Evolutionary conservation across 352 stramenopile species (phyloP).

Genomic region (Saprolegnia diclina): DNA sequence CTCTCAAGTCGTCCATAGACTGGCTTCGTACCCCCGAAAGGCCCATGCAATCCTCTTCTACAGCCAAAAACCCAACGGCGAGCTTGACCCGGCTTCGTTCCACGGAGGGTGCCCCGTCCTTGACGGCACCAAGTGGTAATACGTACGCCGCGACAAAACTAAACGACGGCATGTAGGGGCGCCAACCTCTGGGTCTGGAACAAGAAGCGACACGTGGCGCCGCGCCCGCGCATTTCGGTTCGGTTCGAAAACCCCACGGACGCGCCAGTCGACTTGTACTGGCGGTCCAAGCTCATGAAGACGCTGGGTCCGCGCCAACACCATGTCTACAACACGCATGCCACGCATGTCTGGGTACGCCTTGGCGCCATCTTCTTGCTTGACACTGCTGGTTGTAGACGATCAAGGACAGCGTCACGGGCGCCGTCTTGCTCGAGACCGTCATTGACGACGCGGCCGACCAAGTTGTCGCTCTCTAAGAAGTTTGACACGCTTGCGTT

Average conservation of each 20-base stretch:
- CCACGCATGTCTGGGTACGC: conserved; percentile 49
- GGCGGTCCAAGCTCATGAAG: conserved; percentile 59
- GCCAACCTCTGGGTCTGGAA: conserved; percentile 87
- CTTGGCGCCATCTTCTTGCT: conserved; percentile 24
- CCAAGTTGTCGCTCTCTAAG: background rate
- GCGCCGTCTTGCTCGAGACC: background rate
- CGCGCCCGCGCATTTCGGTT: conserved; percentile 37
- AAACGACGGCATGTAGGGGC: conserved; percentile 26
- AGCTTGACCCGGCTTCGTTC: conserved; percentile 38
- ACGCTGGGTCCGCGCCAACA: conserved; percentile 44
- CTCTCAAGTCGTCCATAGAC: background rate
- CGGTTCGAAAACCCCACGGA: conserved; percentile 66
- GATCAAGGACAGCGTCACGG: background rate
- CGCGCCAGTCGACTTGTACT: conserved; percentile 49
- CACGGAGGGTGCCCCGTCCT: conserved; percentile 81
- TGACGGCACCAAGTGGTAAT: conserved; percentile 64
- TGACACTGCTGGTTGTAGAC: background rate
- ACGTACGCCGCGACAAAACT: too few relatives aligned
- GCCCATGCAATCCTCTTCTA: conserved; percentile 88
- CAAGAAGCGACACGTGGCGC: conserved; percentile 17
- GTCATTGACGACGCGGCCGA: background rate
- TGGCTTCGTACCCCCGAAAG: conserved; percentile 27
- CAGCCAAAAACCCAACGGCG: conserved; percentile 53
- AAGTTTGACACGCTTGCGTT: too few relatives aligned
- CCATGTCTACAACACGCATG: conserved; percentile 57